Conservation (phyloP, 495 filamentous ascomycete species). For the Symbiotaphrina buchneri region DNA sequence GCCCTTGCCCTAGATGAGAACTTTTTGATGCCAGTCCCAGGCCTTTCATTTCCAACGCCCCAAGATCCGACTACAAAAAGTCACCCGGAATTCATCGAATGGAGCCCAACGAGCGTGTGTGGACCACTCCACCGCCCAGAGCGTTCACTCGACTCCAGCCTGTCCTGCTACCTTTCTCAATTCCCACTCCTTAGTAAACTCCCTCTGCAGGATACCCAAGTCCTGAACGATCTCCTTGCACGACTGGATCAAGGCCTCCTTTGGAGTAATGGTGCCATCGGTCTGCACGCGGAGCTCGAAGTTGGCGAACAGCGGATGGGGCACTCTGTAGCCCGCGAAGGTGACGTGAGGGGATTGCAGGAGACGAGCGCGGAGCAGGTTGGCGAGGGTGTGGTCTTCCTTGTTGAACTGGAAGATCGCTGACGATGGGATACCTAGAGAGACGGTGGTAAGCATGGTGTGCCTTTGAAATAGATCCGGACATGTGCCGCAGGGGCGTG, state of each 20-base stretch:
- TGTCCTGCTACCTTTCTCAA: conserved; percentile 49
- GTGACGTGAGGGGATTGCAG: conserved; percentile 54
- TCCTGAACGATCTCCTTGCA: conserved; percentile 62
- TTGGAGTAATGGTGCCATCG: conserved; percentile 66
- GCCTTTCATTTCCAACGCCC: too few species aligned
- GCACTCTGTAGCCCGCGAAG: conserved; percentile 67
- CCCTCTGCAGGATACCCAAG: conserved; percentile 49
- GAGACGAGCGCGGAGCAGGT: conserved; percentile 64
- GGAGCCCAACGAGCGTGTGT: too few species aligned
- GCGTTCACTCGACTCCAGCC: too few species aligned
- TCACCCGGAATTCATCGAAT: too few species aligned
- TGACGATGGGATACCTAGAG: conserved; percentile 53
- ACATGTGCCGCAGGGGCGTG: background rate
- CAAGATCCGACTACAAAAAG: too few species aligned
- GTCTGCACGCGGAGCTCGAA: conserved; percentile 83
- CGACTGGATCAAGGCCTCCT: conserved; percentile 57
- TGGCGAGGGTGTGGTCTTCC: conserved; percentile 92
- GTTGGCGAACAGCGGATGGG: conserved; percentile 68
- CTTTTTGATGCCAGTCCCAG: too few species aligned
- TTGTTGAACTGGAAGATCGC: conserved; percentile 87
- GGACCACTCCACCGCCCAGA: too few species aligned
- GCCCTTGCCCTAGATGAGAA: too few species aligned
- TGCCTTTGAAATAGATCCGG: background rate
- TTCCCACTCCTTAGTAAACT: conserved; percentile 91
- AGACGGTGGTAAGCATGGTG: background rate